These are phyloP conservation scores for Salinomyces thailandicus DNA, from an alignment of 2,329 filamentous ascomycete species.

Conservation along the genomic window DNA sequence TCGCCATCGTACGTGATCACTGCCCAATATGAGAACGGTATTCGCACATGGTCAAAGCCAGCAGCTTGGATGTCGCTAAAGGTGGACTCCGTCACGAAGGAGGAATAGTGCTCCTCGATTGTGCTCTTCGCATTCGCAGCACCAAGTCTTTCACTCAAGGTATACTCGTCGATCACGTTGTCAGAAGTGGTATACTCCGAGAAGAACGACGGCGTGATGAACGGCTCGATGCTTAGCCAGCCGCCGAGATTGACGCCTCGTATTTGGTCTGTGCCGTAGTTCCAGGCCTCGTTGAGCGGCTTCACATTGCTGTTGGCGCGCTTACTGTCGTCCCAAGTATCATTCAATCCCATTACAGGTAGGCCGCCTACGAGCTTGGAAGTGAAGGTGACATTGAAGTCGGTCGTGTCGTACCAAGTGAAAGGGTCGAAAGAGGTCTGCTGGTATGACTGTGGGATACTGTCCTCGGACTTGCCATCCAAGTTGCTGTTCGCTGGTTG, in stretches of 20 bases:
- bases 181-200: constrained; percentile 49
- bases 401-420: constrained; percentile 77
- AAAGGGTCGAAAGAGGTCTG: constrained; percentile 79
- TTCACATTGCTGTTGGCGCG: constrained; percentile 71
- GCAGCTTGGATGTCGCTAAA: constrained; percentile 77
- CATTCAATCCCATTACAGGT: constrained; percentile 81
- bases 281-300: constrained; percentile 63
- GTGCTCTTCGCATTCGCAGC: constrained; percentile 50
- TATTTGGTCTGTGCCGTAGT: constrained; percentile 68
- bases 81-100: constrained; percentile 73
- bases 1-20: constrained; percentile 75
- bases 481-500: constrained; percentile 37
- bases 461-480: constrained; percentile 32
- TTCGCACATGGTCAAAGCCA: constrained; percentile 92
- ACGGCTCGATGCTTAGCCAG: constrained; percentile 88
- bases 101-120: constrained; percentile 85
- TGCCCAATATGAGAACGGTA: constrained; percentile 93
- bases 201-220: constrained; percentile 91
- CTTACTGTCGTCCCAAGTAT: constrained; percentile 73
- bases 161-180: constrained; percentile 80
- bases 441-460: constrained; percentile 48
- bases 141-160: constrained; percentile 61
- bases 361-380: constrained; percentile 71
- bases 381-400: constrained; percentile 94
- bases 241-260: constrained; percentile 88